phyloP scores from a whole-genome alignment of 345 rosid genomes.

The Syzygium aromaticum region DNA sequence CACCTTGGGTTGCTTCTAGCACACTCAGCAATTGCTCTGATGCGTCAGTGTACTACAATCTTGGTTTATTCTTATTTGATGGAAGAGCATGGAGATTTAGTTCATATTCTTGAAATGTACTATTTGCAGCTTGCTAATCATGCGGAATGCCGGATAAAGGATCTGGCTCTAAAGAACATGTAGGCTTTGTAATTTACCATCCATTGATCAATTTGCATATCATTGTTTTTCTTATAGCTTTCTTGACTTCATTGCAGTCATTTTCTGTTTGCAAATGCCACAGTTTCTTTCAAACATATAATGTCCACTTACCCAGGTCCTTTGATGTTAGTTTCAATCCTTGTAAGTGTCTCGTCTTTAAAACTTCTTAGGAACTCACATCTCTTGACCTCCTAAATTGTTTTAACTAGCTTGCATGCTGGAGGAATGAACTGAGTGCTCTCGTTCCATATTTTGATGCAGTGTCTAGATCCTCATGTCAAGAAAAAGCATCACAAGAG shows the following conservation, averaged over 20 bases:
- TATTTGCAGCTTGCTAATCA: conserved; percentile 66
- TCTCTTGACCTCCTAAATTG: not conserved
- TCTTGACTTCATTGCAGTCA: conserved; percentile 44
- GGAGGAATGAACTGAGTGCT: too few species aligned
- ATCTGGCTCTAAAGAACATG: conserved; percentile 63
- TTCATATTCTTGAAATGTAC: not conserved
- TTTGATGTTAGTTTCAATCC: conserved; percentile 65
- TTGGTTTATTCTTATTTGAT: too few species aligned
- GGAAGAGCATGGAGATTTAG: too few species aligned
- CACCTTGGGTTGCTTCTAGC: conserved; percentile 2
- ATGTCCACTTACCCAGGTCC: conserved; percentile 73
- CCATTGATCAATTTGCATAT: not conserved
- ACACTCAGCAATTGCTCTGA: conserved; percentile 10
- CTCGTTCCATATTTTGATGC: conserved; percentile 7
- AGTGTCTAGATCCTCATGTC: conserved; percentile 98
- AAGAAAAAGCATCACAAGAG: conserved; percentile 89
- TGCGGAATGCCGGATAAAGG: conserved; percentile 68
- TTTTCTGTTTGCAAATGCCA: conserved; percentile 75
- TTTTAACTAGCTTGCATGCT: too few species aligned
- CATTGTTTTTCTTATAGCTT: not conserved
- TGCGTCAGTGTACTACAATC: too few species aligned
- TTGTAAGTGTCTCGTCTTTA: conserved; percentile 33
- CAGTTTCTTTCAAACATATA: conserved; percentile 55
- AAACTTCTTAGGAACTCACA: not conserved
- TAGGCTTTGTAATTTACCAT: conserved; percentile 14